Evolutionary conservation across 1,139 yeast genomes (phyloP).

Genomic region (Yamadazyma atlantica): DNA sequence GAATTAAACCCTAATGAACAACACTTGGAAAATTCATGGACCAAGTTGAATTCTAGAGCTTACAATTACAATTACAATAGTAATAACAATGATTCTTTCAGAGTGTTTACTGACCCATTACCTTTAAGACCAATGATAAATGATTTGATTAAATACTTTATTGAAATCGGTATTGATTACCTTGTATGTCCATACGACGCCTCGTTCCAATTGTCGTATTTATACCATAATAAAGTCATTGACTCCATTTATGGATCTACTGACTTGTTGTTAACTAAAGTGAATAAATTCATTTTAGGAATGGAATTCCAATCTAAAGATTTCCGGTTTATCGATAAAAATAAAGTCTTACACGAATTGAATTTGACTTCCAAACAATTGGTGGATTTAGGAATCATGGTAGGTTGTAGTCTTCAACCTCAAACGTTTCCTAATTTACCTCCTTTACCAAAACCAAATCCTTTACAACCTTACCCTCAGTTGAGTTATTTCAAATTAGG

Average conservation of each 20-base stretch:
- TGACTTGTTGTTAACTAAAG: conserved; percentile 63
- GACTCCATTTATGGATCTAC: conserved; percentile 86
- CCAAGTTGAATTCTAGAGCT: conserved; percentile 28
- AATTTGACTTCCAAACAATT: conserved; percentile 63
- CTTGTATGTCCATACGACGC: conserved; percentile 83
- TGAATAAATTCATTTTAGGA: conserved; percentile 71
- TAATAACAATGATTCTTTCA: conserved; percentile 40
- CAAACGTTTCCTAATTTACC: conserved; percentile 58
- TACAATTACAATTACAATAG: conserved; percentile 23
- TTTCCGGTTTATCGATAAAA: conserved; percentile 65
- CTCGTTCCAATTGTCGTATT: conserved; percentile 76
- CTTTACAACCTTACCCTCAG: conserved; percentile 44
- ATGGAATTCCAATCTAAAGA: conserved; percentile 67
- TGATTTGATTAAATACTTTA: conserved; percentile 59
- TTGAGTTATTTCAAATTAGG: conserved; percentile 45
- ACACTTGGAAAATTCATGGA: conserved; percentile 49
- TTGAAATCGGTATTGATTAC: conserved; percentile 59
- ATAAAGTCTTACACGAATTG: conserved; percentile 60
- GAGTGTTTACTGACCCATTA: conserved; percentile 47
- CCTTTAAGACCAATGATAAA: conserved; percentile 50
- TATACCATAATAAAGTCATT: conserved; percentile 54
- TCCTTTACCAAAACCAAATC: conserved; percentile 47
- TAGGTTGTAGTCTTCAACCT: conserved; percentile 80
- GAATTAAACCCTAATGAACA: conserved; percentile 47
- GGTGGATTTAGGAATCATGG: conserved; percentile 70